These are phyloP conservation scores for Didymella sp. DNA, from an alignment of 2,329 filamentous ascomycete species.

Conservation along the genomic window DNA sequence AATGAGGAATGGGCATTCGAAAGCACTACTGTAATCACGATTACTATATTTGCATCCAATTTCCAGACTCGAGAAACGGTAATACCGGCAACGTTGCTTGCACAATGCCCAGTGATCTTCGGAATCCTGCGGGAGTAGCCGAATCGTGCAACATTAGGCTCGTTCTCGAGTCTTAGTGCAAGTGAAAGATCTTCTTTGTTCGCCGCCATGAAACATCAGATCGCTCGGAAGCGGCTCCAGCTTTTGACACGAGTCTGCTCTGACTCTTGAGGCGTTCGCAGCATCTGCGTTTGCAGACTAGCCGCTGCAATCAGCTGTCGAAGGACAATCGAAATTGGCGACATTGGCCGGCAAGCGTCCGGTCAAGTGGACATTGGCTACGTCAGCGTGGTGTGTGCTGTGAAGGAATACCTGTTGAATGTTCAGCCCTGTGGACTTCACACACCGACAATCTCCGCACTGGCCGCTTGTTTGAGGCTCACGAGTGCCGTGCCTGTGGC, in stretches of 20 bases:
- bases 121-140: conserved; percentile 17
- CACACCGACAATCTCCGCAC: conserved; percentile 10
- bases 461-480: conserved; percentile 13
- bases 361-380: conserved; percentile 1
- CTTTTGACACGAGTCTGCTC: not conserved
- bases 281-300: not conserved
- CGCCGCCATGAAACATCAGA: conserved; percentile 2
- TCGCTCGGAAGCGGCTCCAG: not conserved
- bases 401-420: not conserved
- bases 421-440: not conserved
- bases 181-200: conserved; percentile 12
- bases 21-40: not conserved
- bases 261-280: not conserved
- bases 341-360: conserved; percentile 3
- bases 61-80: not conserved
- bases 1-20: not conserved
- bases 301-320: not conserved
- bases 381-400: conserved; percentile 8
- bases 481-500: conserved; percentile 4
- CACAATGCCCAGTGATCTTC: not conserved
- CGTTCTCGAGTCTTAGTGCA: conserved; percentile 4
- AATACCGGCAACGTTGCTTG: not conserved
- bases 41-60: not conserved
- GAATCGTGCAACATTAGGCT: conserved; percentile 10
- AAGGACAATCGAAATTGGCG: not conserved